Evolutionary conservation across 805 yeast species (phyloP).

Genomic region (Ogataea wickerhamii): DNA sequence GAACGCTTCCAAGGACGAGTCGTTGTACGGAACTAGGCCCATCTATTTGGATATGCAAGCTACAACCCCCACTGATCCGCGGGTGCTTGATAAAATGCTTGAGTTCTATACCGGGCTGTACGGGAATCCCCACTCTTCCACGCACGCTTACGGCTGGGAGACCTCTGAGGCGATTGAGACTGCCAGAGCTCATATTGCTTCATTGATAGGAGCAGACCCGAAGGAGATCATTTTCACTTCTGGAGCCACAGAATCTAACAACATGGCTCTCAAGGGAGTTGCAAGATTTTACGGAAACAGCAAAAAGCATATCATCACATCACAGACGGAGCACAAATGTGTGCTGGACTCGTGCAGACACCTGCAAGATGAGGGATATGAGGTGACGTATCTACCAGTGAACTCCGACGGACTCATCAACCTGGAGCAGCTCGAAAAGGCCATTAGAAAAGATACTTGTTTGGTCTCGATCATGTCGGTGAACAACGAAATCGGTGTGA

Average conservation of each 20-base stretch:
- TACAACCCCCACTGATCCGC: constrained; percentile 96
- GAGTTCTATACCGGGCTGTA: constrained; percentile 85
- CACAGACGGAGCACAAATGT: constrained; percentile 98
- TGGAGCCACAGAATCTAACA: constrained; percentile 97
- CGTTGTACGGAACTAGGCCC: constrained; percentile 69
- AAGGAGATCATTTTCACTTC: constrained; percentile 95
- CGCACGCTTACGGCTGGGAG: constrained; percentile 99
- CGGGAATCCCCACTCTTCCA: constrained; percentile 97
- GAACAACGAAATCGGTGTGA: constrained; percentile 96
- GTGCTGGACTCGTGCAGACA: constrained; percentile 95
- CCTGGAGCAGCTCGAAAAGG: constrained; percentile 70
- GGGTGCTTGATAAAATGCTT: constrained; percentile 87
- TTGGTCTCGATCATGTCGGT: constrained; percentile 95
- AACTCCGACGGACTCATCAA: constrained; percentile 73
- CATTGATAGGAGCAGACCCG: constrained; percentile 86
- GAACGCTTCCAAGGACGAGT: constrained; percentile 42
- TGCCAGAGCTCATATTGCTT: constrained; percentile 81
- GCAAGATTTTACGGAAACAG: constrained; percentile 88
- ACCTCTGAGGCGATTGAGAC: constrained; percentile 87
- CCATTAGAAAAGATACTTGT: constrained; percentile 87
- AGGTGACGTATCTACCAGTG: constrained; percentile 90
- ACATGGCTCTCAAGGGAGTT: constrained; percentile 93
- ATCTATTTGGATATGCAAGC: constrained; percentile 97
- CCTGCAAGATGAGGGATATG: constrained; percentile 94
- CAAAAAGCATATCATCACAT: constrained; percentile 90